phyloP scores from a whole-genome alignment of 768 basidiomycete species.

The Cystofilobasidium ferigula region DNA sequence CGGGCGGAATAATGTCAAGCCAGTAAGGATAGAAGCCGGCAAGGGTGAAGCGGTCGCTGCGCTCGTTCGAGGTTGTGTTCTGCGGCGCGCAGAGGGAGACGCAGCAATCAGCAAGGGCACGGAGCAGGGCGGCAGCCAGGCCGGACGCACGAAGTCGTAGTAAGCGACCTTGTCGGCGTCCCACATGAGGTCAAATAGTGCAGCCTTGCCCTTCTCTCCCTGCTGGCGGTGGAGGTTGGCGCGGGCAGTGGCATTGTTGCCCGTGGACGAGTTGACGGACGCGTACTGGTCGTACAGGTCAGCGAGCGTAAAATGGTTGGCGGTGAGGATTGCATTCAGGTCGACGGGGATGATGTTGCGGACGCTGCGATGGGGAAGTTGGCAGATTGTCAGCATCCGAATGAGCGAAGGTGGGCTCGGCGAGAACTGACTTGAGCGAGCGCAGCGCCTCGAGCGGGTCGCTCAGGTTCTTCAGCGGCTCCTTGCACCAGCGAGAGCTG shows the following conservation, averaged over 20 bases:
- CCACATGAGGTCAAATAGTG: constrained; percentile 79
- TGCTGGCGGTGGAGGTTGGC: constrained; percentile 47
- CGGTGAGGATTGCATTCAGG: constrained; percentile 75
- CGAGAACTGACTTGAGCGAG: constrained; percentile 20
- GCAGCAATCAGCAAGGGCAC: too few relatives aligned
- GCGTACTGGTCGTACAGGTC: constrained; percentile 44
- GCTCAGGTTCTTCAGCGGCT: constrained; percentile 15
- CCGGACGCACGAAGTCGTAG: constrained; percentile 60
- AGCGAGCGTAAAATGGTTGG: constrained; percentile 44
- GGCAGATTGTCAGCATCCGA: not conserved
- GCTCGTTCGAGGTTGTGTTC: constrained; percentile 2
- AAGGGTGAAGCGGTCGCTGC: constrained; percentile 53
- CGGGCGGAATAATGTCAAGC: constrained; percentile 70
- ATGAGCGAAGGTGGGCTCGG: too few relatives aligned
- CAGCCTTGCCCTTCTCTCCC: constrained; percentile 52
- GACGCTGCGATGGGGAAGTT: constrained; percentile 32
- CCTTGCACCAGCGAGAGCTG: constrained; percentile 9
- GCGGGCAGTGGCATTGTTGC: constrained; percentile 16
- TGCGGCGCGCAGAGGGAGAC: not conserved
- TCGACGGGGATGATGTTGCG: constrained; percentile 59
- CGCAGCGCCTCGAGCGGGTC: constrained; percentile 17
- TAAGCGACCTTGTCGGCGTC: constrained; percentile 62
- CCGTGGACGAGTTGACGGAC: constrained; percentile 21
- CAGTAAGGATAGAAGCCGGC: constrained; percentile 68
- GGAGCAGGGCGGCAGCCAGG: too few relatives aligned